Base-by-base conservation (phyloP, 2,329 filamentous ascomycete species). In the Phaeophleospora eucalypticola region DNA sequence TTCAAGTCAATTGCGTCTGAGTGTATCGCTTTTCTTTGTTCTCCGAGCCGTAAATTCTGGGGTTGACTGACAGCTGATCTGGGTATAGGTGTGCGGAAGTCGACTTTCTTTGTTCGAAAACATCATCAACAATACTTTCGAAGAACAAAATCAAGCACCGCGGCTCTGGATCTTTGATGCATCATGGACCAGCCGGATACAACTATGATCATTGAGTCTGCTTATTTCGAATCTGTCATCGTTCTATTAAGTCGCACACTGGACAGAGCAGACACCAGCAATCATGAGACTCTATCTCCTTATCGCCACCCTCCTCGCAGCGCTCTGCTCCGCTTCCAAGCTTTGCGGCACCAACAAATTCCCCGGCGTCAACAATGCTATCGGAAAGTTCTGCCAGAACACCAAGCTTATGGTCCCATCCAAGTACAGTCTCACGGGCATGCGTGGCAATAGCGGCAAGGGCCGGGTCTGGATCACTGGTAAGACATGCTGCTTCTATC, bases 381-480 rank as follows among this genome's bases (percentile, higher is more conserved):
- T 49, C 19, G 20, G 29, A 17, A 36, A 38, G n/a, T 45, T 49
- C 46, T 49, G 46, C 27, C 3, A 37, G 15, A 40, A 41, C 6
- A 18, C 37, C 32, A 32, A 34, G 32, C 15, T 48, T 4, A 21
- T 38, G 12, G 41, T 48, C 2, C 46, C 46, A 12, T 44, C 36
- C 14, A 35, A n/a, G 18, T 48, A 48, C 41, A 41, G 36, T 10
- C 16, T 2, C 19, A 10, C 20, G 2, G 46, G 46, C 24, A 32
- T 10, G 15, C 12, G 27, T 10, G 36, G 36, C 15, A 21, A 24
- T 12, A 21, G 32, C 17, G 34, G 34, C 19, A 16, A 18, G 2
- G 33, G 33, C 4, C 4, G 14, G 10, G 45, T 38, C n/a, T 15
- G 12, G 4, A 46, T 46, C 18, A 14, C 15, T 16, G 44, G 44